A percentile compares a stretch with the other conserved stretches of the same genome.
Evolutionary conservation across 495 filamentous ascomycete species (phyloP).

Genomic region (Bacidia rubella): DNA sequence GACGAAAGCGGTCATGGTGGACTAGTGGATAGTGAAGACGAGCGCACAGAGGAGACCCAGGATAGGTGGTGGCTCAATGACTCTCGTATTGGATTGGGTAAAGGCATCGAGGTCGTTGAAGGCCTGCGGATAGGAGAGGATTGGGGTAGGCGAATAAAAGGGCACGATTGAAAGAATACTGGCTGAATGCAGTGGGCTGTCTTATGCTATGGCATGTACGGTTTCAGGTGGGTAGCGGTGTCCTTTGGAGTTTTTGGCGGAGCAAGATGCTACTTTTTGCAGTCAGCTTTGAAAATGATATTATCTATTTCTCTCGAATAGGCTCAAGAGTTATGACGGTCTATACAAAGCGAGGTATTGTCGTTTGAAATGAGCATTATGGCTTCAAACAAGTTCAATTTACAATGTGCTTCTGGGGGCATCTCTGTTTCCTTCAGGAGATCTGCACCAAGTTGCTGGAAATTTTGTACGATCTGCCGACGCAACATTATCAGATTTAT

Average conservation of each 20-base stretch:
- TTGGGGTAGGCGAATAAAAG: constrained; percentile 62
- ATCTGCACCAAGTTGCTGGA: too few relatives aligned
- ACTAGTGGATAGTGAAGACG: constrained; percentile 81
- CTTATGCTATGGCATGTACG: neutral
- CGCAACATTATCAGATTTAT: too few relatives aligned
- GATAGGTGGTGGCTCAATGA: constrained; percentile 74
- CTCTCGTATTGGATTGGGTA: constrained; percentile 68
- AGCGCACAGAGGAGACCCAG: constrained; percentile 42
- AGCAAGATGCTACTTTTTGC: too few relatives aligned
- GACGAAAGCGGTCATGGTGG: constrained; percentile 73
- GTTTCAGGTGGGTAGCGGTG: neutral
- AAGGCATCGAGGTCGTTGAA: constrained; percentile 79
- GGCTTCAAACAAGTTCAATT: too few relatives aligned
- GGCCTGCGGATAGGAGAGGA: constrained; percentile 64
- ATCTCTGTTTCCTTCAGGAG: too few relatives aligned
- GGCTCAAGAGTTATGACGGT: too few relatives aligned
- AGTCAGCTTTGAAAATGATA: too few relatives aligned
- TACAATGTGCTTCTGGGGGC: too few relatives aligned
- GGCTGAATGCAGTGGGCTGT: neutral
- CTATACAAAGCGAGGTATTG: too few relatives aligned
- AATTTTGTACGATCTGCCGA: too few relatives aligned
- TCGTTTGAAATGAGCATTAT: too few relatives aligned
- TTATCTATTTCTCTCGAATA: too few relatives aligned
- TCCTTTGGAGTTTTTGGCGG: neutral
- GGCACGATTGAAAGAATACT: constrained; percentile 44